Percentiles rank a stretch among this genome's conserved stretches.
These are phyloP conservation scores for Venturia carpophila DNA, from an alignment of 2,329 filamentous ascomycete genomes.

Conservation along the genomic window DNA sequence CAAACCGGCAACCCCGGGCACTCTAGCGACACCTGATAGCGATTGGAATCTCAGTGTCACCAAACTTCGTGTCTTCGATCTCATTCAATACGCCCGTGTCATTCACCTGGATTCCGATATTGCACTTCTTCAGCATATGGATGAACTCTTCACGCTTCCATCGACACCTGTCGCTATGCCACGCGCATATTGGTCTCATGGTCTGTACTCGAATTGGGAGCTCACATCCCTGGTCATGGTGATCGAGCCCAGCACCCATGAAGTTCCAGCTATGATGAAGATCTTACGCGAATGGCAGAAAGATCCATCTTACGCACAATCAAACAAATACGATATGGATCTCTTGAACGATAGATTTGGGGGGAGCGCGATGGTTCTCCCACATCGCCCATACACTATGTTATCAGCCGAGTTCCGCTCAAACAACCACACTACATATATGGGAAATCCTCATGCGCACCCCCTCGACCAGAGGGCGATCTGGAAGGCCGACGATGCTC, in stretches of 20 bases:
- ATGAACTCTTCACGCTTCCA: slow-evolving; percentile 64
- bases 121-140: slow-evolving; percentile 45
- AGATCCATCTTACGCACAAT: slow-evolving; percentile 21
- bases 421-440: slow-evolving; percentile 44
- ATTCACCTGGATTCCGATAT: slow-evolving; percentile 18
- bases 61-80: slow-evolving; percentile 19
- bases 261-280: slow-evolving; percentile 23
- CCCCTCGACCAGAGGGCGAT: slow-evolving; percentile 37
- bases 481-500: slow-evolving; percentile 52
- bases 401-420: slow-evolving; percentile 55
- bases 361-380: slow-evolving; percentile 52
- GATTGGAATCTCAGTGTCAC: slow-evolving; percentile 18
- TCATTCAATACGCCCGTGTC: slow-evolving; percentile 17
- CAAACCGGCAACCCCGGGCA: slow-evolving; percentile 15
- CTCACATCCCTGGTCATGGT: slow-evolving; percentile 57
- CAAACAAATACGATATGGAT: slow-evolving; percentile 56
- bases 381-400: slow-evolving; percentile 55
- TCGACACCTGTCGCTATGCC: slow-evolving; percentile 56
- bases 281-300: slow-evolving; percentile 21
- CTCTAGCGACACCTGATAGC: slow-evolving; percentile 9
- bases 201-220: slow-evolving; percentile 36
- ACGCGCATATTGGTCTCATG: slow-evolving; percentile 61
- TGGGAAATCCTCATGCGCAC: slow-evolving; percentile 31
- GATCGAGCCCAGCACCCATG: slow-evolving; percentile 43
- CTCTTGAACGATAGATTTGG: slow-evolving; percentile 56